Evolutionary conservation across 305 asterid species (phyloP).

Genomic region (Rubia tinctorum): DNA sequence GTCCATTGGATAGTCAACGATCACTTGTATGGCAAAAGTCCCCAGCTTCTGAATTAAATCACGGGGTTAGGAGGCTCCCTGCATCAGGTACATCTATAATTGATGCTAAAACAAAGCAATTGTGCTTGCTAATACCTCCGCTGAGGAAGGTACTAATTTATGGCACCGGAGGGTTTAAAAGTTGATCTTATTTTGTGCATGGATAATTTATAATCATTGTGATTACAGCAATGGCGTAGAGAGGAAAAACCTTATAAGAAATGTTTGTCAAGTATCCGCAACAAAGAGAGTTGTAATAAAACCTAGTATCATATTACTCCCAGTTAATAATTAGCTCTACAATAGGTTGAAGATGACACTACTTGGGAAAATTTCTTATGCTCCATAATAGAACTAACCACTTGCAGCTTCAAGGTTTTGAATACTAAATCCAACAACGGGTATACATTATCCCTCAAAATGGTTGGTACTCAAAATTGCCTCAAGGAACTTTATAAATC

Average conservation of each 20-base stretch:
- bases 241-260: neutral
- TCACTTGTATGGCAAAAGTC: conserved; percentile 70
- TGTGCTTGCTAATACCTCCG: neutral
- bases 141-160: neutral
- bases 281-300: neutral
- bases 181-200: neutral
- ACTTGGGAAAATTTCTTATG: neutral
- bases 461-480: neutral
- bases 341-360: neutral
- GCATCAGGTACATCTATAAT: conserved; percentile 34
- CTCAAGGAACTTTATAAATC: neutral
- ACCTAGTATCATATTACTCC: neutral
- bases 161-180: neutral
- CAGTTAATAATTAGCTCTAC: neutral
- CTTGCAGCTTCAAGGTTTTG: neutral
- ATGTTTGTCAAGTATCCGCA: neutral
- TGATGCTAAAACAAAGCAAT: neutral
- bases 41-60: conserved; percentile 62
- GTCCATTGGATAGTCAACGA: conserved; percentile 69
- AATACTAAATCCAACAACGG: neutral
- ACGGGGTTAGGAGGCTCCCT: conserved; percentile 38
- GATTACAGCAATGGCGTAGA: neutral
- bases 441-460: neutral
- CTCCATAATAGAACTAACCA: neutral
- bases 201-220: neutral